Evolutionary conservation across 805 yeast species (phyloP), one percentile per base, ranked within the genome.

Genomic region (Metschnikowia picachoensis): DNA sequence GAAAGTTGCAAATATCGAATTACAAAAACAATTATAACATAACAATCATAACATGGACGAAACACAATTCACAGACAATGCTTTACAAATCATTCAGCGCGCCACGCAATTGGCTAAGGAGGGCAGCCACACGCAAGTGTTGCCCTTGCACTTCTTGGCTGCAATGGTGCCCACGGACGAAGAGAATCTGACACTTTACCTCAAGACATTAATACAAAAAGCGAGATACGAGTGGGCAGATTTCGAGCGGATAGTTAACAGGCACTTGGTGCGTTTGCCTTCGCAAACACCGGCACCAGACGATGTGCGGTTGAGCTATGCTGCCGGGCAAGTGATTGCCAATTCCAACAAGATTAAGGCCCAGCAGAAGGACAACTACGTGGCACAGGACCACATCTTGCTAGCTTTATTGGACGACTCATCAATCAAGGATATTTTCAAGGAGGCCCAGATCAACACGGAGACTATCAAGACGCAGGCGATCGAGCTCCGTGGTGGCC

Each of bases 381-480:
- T 94, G 46, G 98, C 96, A 1, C 98, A 92, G 70, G 99, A 94
- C 68, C 99, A 94, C 65, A 71, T 94, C 11, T 69, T 94, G 41
- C 73, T 90, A 48, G 97, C 97, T 0, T 71, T 94, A 33, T 70
- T 94, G 41, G 94, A 90, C 27, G 97, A 92, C 57, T 62, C 78
- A 3, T 73, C 87, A 1, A 76, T 92, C 31, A 78, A 86, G 64
- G 71, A 76, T 44, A 64, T 94, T 11, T 78, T 92, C 57, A 87
- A 87, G 60, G 94, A 86, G 52, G 77, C 80, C 35, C 72, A 77
- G 30, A 75, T 92, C 30, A 85, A 84, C 34, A 65, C 77, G 12
- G 91, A 86, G 46, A 78, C 87, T 2, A 66, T 94, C 38, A 87
- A 86, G 62, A 80, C 81, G 41, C 96, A 90, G 59, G 81, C 91